Evolutionary conservation across 495 filamentous ascomycete genomes (phyloP).

Genomic region (Ramalina peruviana): DNA sequence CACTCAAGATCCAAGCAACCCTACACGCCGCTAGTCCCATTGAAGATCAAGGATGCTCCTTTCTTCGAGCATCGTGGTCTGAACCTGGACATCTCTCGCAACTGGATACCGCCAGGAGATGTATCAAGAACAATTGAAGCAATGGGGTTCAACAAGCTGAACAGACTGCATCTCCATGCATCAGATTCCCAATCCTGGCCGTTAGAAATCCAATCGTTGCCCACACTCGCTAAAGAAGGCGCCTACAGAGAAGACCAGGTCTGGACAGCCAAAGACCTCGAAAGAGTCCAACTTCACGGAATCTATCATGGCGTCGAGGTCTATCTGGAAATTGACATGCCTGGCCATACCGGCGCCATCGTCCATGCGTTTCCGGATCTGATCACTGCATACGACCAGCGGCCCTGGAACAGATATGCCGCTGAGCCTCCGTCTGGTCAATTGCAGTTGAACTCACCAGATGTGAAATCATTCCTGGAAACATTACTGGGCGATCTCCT

Average conservation of each 20-base stretch:
- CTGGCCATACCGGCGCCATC: conserved; percentile 58
- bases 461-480: conserved; percentile 52
- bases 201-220: conserved; percentile 55
- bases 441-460: conserved; percentile 52
- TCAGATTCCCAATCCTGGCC: conserved; percentile 78
- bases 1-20: conserved; percentile 37
- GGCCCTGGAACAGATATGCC: conserved; percentile 47
- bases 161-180: conserved; percentile 60
- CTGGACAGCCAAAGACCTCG: conserved; percentile 49
- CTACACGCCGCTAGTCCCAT: conserved; percentile 54
- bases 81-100: conserved; percentile 55
- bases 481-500: conserved; percentile 56
- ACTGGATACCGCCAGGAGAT: conserved; percentile 47
- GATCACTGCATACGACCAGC: conserved; percentile 52
- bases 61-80: conserved; percentile 58
- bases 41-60: conserved; percentile 51
- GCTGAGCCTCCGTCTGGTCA: conserved; percentile 63
- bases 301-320: conserved; percentile 53
- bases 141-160: conserved; percentile 62
- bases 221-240: conserved; percentile 51
- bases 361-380: conserved; percentile 51
- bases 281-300: conserved; percentile 48
- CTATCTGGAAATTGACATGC: conserved; percentile 66
- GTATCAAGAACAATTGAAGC: conserved; percentile 58
- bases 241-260: conserved; percentile 45